Evolutionary conservation across 2,329 filamentous ascomycete species (phyloP), one percentile per base, ranked within the genome.

Genomic region (Aspergillus cejpii): DNA sequence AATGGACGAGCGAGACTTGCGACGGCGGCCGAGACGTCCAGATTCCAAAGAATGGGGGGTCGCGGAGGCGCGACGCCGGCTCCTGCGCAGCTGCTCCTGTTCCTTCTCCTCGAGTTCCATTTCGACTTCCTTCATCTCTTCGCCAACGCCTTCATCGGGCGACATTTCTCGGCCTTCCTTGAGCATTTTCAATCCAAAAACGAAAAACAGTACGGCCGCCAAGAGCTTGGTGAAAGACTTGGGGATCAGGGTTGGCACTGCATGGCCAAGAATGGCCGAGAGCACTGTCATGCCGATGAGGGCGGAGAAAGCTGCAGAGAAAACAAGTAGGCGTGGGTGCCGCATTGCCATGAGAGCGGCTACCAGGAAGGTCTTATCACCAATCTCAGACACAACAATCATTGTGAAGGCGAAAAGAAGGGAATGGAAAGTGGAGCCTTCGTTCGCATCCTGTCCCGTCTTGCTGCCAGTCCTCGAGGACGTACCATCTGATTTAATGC

Each of bases 281-380:
- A 98, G 78, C 7, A 97, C 78, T 0, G 92, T 98, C 92, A 98
- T 98, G 63, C 86, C 79, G 48, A 95, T 80, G 37, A 98, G 76
- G 7, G 92, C 94, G 42, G 84, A 82, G 58, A 95, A 91, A n/a
- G 92, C 92, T 6, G 92, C 89, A 1, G 87, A 86, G 70, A 98
- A 98, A 50, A 98, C 92, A 10, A 97, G 78, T 52, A 95, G 74
- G 41, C 92, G 84, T 50, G 92, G 85, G 60, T 98, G 91, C 65
- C 95, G 92, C 92, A 98, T 98, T 10, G 92, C 92, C 92, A 98
- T 98, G 14, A 98, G 79, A 6, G 90, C 91, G 5, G 92, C 92
- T 17, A 98, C 88, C 34, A 98, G 77, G 74, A 98, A 98, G 0
- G 92, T 98, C 73, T 98, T 98, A 78, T 98, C 92, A 52, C 92